Evolutionary conservation across 371 early-diverging fungal genomes (phyloP).

Genomic region (Aphelidium insulamus): DNA sequence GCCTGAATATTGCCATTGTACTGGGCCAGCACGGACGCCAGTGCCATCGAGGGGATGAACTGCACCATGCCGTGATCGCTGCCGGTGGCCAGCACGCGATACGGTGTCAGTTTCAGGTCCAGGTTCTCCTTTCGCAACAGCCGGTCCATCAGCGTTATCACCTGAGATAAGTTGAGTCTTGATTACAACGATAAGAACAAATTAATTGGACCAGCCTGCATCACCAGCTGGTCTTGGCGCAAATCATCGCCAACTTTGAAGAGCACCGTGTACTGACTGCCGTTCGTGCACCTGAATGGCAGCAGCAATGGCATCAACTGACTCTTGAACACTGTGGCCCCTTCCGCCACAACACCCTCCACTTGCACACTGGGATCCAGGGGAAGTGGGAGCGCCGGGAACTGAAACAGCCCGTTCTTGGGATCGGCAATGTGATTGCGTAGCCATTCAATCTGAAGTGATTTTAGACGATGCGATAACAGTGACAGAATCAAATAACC

Average conservation of each 20-base stretch:
- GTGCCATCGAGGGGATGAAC: constrained; percentile 58
- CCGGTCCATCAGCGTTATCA: constrained; percentile 85
- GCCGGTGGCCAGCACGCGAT: constrained; percentile 83
- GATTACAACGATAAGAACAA: too few relatives aligned
- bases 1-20: constrained; percentile 54
- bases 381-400: constrained; percentile 59
- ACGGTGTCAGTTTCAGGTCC: constrained; percentile 75
- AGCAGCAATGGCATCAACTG: constrained; percentile 61
- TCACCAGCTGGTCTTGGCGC: constrained; percentile 89
- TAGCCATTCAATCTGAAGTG: constrained; percentile 47
- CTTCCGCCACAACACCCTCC: constrained; percentile 62
- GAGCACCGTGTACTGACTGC: constrained; percentile 60
- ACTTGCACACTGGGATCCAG: constrained; percentile 66
- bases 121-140: constrained; percentile 78
- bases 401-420: constrained; percentile 42
- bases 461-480: neutral
- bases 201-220: too few relatives aligned
- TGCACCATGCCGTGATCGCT: constrained; percentile 67
- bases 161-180: too few relatives aligned
- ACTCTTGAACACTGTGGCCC: constrained; percentile 72
- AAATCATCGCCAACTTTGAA: constrained; percentile 93
- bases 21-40: constrained; percentile 73
- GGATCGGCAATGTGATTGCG: constrained; percentile 49
- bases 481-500: constrained; percentile 15
- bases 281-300: constrained; percentile 54